These are phyloP conservation scores for Fusarium phyllophilum DNA, from an alignment of 2,329 filamentous ascomycete species.

Conservation along the genomic window DNA sequence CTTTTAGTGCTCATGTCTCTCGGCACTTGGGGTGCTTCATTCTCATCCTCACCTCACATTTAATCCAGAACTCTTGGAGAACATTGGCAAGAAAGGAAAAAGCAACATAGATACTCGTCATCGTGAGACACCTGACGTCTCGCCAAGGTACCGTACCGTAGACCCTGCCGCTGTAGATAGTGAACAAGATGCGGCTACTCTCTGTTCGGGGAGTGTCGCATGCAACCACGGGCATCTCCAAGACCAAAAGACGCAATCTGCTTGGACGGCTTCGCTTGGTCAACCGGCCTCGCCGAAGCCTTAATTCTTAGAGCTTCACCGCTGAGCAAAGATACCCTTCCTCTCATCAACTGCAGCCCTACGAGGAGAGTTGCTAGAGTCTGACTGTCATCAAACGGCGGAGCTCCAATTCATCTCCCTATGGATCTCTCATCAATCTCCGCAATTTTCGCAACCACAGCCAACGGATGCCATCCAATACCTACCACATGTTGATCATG, in stretches of 20 bases:
- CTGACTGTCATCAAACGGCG: conserved; percentile 11
- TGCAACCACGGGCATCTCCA: conserved; percentile 27
- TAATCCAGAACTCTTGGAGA: not conserved
- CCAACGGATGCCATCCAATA: conserved; percentile 1
- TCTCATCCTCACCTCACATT: not conserved
- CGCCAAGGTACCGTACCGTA: not conserved
- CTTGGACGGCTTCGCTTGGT: conserved; percentile 15
- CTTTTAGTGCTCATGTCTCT: not conserved
- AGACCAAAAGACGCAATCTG: conserved; percentile 16
- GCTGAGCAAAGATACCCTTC: conserved; percentile 21
- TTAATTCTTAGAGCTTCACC: conserved; percentile 41
- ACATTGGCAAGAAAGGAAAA: not conserved
- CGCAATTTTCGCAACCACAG: conserved; percentile 5
- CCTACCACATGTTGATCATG: not conserved
- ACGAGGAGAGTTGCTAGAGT: conserved; percentile 10
- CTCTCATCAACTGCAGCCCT: conserved; percentile 40
- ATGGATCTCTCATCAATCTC: not conserved
- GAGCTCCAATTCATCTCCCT: not conserved
- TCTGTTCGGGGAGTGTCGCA: conserved; percentile 9
- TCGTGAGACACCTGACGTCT: not conserved
- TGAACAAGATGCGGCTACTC: conserved; percentile 13
- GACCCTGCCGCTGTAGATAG: not conserved
- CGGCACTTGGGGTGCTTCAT: not conserved
- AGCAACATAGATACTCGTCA: not conserved
- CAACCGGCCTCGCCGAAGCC: conserved; percentile 39